Conservation (phyloP, 129 eudicot species). For the Pseudognaphalium luteoalbum region DNA sequence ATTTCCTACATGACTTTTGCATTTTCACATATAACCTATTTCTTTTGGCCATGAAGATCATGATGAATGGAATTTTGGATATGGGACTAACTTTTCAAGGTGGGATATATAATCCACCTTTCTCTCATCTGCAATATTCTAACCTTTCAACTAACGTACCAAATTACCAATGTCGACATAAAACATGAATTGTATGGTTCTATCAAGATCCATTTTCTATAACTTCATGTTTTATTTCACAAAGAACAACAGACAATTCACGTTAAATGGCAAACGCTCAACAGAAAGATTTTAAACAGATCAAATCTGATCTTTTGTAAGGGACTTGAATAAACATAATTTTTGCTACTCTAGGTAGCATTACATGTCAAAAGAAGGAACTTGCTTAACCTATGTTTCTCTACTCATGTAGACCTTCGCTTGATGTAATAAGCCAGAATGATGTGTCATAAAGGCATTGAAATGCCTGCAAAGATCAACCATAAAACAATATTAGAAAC, state of each 20-base stretch:
- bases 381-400: slow-evolving; percentile 26
- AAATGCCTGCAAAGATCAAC: slow-evolving; percentile 44
- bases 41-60: too few relatives aligned
- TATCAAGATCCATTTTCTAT: slow-evolving; percentile 18
- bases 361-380: slow-evolving; percentile 33
- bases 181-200: too few relatives aligned
- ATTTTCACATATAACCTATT: too few relatives aligned
- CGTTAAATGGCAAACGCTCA: slow-evolving; percentile 5
- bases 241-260: slow-evolving; percentile 7
- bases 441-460: slow-evolving; percentile 56
- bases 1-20: too few relatives aligned
- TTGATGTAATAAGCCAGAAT: slow-evolving; percentile 11
- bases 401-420: slow-evolving; percentile 18
- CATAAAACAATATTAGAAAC: slow-evolving; percentile 12
- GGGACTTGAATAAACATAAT: slow-evolving; percentile 19
- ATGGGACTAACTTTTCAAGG: too few relatives aligned
- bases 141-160: too few relatives aligned
- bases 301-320: slow-evolving; percentile 16
- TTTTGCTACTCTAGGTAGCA: slow-evolving; percentile 15
- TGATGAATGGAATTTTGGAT: neutral
- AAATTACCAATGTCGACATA: too few relatives aligned
- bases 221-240: slow-evolving; percentile 30
- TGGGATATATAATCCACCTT: too few relatives aligned
- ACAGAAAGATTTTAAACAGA: slow-evolving; percentile 21
- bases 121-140: too few relatives aligned